Base-by-base conservation (phyloP, 148 eudicot genomes). In the Vaccinium macrocarpon region DNA sequence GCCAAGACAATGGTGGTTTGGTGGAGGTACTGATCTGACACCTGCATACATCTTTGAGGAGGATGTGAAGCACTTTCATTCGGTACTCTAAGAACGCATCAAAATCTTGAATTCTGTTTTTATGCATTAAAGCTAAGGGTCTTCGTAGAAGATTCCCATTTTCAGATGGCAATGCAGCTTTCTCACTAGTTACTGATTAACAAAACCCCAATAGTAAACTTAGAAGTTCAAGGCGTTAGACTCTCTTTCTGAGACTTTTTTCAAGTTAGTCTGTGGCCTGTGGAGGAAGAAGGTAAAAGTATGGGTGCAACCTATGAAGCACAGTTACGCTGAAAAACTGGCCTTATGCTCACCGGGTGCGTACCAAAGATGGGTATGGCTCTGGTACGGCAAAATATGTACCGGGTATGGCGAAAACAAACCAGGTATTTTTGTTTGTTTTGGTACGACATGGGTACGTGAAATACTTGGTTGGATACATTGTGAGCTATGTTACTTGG, bases 1-100 rank as follows among this genome's bases (percentile, higher is more conserved):
- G 79, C 99, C 99, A 61, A 92, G 97, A 76, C 93, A 91, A 55
- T 97, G 99, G 98, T 97, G 99, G 99, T 97, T 97, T 92, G 99
- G 99, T 84, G 99, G 99, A 61, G 99, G 99, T 82, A 97, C 99
- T 49, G 99, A 97, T 92, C 89, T 92, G 79, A 95, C 98, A 56
- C 98, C 99, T 79, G 93, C 98, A 68, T 97, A 97, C 90, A 92
- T 97, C 82, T 92, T 92, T 86, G 99, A 95, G 90, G 99, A 97
- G 87, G 99, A 97, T 89, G 99, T 97, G 73, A 93, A 87, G 90
- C 98, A 97, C 86, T 97, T 97, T 84, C 99, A 97, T 84, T 90
- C 86, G 98, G 99, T 94, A 95, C 71, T 19, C 57, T 79, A 42
- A 81, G 52, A 84, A 70, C 19, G 66, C 84, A 18, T 12, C 81